Evolutionary conservation across 495 filamentous ascomycete genomes (phyloP).

Genomic region (Xylaria acuta): DNA sequence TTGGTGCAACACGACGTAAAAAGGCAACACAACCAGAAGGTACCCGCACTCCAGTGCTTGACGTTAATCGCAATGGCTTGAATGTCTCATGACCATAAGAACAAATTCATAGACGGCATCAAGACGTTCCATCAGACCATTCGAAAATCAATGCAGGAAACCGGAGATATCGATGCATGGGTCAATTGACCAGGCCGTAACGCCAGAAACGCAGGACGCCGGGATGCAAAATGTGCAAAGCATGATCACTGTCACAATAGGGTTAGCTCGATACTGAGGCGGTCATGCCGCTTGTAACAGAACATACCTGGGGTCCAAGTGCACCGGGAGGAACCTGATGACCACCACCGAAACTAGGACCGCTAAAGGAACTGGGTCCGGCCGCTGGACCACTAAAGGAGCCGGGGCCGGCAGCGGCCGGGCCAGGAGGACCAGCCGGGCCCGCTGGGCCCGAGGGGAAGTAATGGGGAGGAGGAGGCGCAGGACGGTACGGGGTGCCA

Average conservation of each 20-base stretch:
- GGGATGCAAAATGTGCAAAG: constrained; percentile 36
- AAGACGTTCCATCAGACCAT: constrained; percentile 29
- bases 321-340: constrained; percentile 34
- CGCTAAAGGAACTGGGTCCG: constrained; percentile 34
- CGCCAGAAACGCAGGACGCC: constrained; percentile 45
- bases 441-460: constrained; percentile 77
- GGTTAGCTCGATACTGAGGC: background rate
- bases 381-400: constrained; percentile 23
- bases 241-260: constrained; percentile 12
- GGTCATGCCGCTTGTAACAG: background rate
- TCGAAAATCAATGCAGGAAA: constrained; percentile 35
- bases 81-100: constrained; percentile 26
- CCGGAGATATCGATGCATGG: constrained; percentile 39
- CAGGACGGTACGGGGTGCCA: constrained; percentile 95
- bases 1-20: constrained; percentile 29
- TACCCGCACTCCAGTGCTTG: constrained; percentile 19
- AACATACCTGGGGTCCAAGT: constrained; percentile 40
- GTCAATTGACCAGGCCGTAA: constrained; percentile 42
- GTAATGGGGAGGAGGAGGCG: constrained; percentile 88
- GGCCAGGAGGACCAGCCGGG: constrained; percentile 55
- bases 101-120: constrained; percentile 31
- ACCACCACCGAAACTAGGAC: constrained; percentile 28
- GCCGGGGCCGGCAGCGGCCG: constrained; percentile 37
- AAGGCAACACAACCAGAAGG: constrained; percentile 25
- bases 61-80: constrained; percentile 18